Base-by-base conservation (phyloP, 768 basidiomycete species). In the Cystofilobasidium ferigula region DNA sequence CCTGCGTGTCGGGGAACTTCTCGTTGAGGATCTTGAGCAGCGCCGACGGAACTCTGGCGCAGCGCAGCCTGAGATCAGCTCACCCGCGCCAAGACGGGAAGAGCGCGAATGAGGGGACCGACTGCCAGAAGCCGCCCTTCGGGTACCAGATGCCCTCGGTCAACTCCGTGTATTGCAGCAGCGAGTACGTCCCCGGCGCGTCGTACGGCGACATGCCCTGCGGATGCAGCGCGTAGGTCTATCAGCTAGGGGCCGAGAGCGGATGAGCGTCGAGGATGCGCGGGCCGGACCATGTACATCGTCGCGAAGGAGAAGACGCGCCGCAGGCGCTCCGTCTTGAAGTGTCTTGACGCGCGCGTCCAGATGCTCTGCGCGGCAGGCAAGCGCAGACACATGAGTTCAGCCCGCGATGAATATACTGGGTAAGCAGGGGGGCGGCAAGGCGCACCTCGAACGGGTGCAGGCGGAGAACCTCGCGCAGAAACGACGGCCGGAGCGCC, bases 131-230 rank as follows among this genome's bases (percentile, higher is more conserved):
- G 35, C 72, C 74, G 28, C 72, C 72, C 28, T 68, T 59, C 9
- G 73, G 74, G 67, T 74, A 74, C 53, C 72, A 69, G 63, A 78
- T 78, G 22, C 78, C 77, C 64, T 77, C 75, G 64, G 75, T 74
- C 1, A 76, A 73, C 71, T 79, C 78, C 30, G 77, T 77, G 73
- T 78, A 79, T 63, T 79, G 78, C 3, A 79, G 72, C 0, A 79
- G 71, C 24, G 72, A 74, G 70, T 79, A 79, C 3, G 78, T 78
- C 20, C 77, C 78, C 13, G 78, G 78, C 0, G 78, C 74, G 43
- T 78, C 77, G 67, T 77, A 78, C 2, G 78, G 78, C 14, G 75
- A 77, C 69, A 75, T 77, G n/a, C 74, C 70, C 70, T 73, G 36
- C 20, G 26, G 7, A 53, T 36, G 38, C 30, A 51, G 28, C 61